phyloP scores from a whole-genome alignment of 441 rosid species.

The Flueggea neowawraea region DNA sequence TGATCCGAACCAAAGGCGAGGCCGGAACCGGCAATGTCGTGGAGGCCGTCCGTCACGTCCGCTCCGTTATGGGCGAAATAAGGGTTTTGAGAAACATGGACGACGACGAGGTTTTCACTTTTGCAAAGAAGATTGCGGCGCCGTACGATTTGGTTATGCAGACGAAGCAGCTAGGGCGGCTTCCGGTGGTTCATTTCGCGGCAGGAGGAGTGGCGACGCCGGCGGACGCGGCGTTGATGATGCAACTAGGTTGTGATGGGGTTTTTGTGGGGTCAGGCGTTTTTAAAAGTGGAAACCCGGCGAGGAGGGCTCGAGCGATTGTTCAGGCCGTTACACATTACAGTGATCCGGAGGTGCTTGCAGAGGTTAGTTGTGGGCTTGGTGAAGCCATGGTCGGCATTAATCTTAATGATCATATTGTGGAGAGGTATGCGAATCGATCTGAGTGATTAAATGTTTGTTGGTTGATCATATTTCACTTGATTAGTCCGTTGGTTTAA shows the following conservation, averaged over 20 bases:
- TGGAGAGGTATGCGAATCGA: constrained; percentile 84
- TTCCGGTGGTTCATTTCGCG: constrained; percentile 96
- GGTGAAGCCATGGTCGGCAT: constrained; percentile 96
- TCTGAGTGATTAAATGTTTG: constrained; percentile 32
- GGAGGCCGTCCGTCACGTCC: constrained; percentile 85
- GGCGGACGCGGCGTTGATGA: constrained; percentile 95
- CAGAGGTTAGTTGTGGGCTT: constrained; percentile 78
- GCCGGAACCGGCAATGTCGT: constrained; percentile 87
- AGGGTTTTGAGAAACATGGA: constrained; percentile 83
- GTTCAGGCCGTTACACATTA: constrained; percentile 96
- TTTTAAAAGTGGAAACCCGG: constrained; percentile 90
- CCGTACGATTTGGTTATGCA: constrained; percentile 94
- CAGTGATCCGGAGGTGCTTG: constrained; percentile 79
- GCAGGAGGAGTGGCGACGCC: constrained; percentile 99
- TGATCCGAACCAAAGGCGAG: constrained; percentile 94
- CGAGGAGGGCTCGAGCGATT: constrained; percentile 72
- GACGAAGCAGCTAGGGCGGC: constrained; percentile 93
- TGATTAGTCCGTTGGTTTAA: no score
- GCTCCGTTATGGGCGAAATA: constrained; percentile 86
- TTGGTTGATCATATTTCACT: no score
- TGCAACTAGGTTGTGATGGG: constrained; percentile 95
- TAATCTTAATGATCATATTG: constrained; percentile 69
- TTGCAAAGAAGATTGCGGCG: constrained; percentile 80
- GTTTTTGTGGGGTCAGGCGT: constrained; percentile 91
- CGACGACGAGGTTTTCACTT: constrained; percentile 87